These are phyloP conservation scores for Zygosaccharomyces pseudobailii DNA, from an alignment of 1,139 yeast genomes.

Conservation along the genomic window DNA sequence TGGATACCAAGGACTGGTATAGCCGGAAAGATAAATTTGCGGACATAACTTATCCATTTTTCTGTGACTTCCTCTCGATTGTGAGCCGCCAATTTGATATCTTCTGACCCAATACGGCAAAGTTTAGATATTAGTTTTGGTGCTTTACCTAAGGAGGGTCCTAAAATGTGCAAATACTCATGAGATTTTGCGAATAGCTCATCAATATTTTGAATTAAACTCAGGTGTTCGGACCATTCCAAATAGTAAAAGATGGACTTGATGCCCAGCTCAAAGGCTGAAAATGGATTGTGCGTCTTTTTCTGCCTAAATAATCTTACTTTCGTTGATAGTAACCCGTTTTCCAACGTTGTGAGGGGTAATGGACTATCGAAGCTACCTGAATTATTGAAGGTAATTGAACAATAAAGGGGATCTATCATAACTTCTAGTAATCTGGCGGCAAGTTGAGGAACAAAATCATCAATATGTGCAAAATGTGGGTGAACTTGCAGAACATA, in stretches of 20 bases:
- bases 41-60: constrained; percentile 57
- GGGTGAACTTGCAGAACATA: constrained; percentile 61
- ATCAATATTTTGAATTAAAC: constrained; percentile 38
- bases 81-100: constrained; percentile 28
- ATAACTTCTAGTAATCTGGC: constrained; percentile 46
- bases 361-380: constrained; percentile 2
- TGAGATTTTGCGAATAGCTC: constrained; percentile 46
- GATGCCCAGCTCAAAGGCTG: constrained; percentile 31
- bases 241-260: constrained; percentile 46
- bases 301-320: constrained; percentile 26
- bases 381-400: constrained; percentile 5
- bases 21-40: constrained; percentile 66
- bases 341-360: constrained; percentile 16
- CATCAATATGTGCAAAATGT: constrained; percentile 52
- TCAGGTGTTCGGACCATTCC: constrained; percentile 46
- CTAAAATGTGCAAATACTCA: constrained; percentile 50
- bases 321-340: constrained; percentile 21
- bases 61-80: constrained; percentile 32
- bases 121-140: constrained; percentile 51
- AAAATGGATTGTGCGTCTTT: constrained; percentile 37
- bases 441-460: constrained; percentile 47
- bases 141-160: constrained; percentile 49
- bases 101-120: constrained; percentile 52
- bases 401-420: constrained; percentile 47
- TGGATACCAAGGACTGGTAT: constrained; percentile 58